Percentiles rank a stretch among this genome's conserved stretches.
Evolutionary conservation across 768 basidiomycete genomes (phyloP).

Genomic region (Calocera cornea): DNA sequence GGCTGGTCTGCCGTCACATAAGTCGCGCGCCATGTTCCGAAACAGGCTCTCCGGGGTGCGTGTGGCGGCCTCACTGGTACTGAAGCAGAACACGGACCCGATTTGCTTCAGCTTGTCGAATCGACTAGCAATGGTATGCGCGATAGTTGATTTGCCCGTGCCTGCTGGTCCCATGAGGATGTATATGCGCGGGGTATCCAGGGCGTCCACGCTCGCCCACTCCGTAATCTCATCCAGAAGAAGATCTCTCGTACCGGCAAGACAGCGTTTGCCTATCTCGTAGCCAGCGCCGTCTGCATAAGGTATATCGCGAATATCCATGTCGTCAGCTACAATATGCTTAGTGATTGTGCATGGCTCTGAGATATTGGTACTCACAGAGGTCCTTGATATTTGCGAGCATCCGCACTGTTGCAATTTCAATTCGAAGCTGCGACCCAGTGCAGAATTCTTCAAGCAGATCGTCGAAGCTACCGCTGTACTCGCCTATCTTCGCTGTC

Average conservation of each 20-base stretch:
- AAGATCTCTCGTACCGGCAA: neutral
- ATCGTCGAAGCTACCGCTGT: neutral
- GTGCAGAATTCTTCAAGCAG: neutral
- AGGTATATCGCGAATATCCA: neutral
- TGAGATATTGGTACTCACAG: neutral
- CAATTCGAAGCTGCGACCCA: neutral
- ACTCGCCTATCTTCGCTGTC: neutral
- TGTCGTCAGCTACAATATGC: neutral
- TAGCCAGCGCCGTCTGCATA: neutral
- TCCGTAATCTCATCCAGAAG: neutral
- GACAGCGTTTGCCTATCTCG: neutral
- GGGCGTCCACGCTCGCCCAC: neutral
- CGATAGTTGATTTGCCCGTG: slow-evolving; percentile 15
- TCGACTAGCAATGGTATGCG: slow-evolving; percentile 7
- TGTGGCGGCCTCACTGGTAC: neutral
- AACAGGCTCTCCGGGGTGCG: neutral
- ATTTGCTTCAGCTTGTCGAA: slow-evolving; percentile 3
- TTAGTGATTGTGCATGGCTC: neutral
- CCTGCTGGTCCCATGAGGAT: slow-evolving; percentile 11
- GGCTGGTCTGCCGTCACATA: neutral
- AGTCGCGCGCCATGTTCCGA: slow-evolving; percentile 11
- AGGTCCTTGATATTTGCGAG: neutral
- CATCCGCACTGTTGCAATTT: neutral
- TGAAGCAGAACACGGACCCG: slow-evolving; percentile 13
- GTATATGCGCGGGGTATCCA: neutral